Conservation (phyloP, 768 basidiomycete genomes). For the Boletus fagicola region DNA sequence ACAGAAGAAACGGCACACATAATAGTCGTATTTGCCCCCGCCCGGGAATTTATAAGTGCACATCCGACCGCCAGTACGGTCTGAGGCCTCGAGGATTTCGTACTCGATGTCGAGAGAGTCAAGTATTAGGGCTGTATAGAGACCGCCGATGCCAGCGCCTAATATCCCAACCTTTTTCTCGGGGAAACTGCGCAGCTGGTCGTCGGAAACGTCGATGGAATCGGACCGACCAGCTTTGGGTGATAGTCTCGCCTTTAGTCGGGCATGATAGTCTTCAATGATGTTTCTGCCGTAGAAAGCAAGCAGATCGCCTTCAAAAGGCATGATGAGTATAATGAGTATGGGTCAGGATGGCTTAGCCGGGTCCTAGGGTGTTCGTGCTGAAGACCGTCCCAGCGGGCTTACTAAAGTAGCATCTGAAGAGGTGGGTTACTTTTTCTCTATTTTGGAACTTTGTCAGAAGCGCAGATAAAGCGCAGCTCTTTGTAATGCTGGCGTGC, state of each 20-base stretch:
- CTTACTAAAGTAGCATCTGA: not conserved
- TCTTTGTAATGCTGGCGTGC: no score
- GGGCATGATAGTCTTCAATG: constrained; percentile 8
- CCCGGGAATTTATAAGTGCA: no score
- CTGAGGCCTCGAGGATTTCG: no score
- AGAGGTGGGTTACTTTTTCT: not conserved
- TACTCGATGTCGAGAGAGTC: no score
- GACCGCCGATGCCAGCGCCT: constrained; percentile 30
- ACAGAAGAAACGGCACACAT: no score
- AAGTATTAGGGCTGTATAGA: constrained; percentile 48
- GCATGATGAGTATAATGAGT: constrained; percentile 4
- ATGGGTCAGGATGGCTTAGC: not conserved
- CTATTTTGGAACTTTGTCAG: not conserved
- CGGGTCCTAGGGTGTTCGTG: not conserved
- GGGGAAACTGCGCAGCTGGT: not conserved
- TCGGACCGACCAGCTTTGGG: not conserved
- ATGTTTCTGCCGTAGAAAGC: constrained; percentile 12
- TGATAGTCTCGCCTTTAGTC: not conserved
- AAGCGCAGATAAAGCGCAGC: no score
- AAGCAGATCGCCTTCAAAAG: constrained; percentile 2
- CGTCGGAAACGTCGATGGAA: not conserved
- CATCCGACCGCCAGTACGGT: no score
- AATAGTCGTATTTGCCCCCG: no score
- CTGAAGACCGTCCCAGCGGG: not conserved
- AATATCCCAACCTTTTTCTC: constrained; percentile 18